A percentile compares a stretch with the other conserved stretches of the same genome.
Evolutionary conservation across 139 green algal species (phyloP).

Genomic region (Yamagishiella unicocca): DNA sequence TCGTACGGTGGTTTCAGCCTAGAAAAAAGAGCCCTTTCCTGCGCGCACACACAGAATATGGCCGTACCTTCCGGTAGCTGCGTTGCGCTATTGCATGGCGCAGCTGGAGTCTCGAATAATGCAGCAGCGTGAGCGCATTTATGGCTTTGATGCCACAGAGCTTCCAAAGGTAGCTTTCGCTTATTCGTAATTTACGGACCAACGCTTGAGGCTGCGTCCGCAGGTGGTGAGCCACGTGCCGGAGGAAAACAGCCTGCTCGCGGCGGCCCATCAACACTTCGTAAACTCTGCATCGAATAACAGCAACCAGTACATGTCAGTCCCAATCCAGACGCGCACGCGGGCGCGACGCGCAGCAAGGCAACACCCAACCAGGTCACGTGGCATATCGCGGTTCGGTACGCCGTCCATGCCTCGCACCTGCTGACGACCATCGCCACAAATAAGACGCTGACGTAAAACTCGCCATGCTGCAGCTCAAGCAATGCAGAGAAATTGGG

Average conservation of each 20-base stretch:
- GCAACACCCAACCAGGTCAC: neutral
- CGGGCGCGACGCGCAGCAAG: neutral
- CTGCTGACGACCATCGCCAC: neutral
- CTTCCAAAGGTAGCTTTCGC: neutral
- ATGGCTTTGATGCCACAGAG: neutral
- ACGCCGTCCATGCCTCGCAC: neutral
- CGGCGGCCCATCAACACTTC: neutral
- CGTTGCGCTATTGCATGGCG: neutral
- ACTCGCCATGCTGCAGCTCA: neutral
- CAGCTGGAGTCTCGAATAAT: too few species aligned
- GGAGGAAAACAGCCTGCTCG: conserved; percentile 4
- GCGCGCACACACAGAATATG: neutral
- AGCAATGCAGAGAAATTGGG: neutral
- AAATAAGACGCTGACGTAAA: neutral
- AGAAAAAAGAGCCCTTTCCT: neutral
- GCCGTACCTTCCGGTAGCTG: neutral
- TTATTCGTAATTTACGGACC: neutral
- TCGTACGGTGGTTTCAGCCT: neutral
- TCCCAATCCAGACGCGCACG: neutral
- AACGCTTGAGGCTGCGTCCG: neutral
- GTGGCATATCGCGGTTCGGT: neutral
- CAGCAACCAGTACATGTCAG: neutral
- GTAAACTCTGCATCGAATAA: neutral
- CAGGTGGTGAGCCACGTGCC: neutral
- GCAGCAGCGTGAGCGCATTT: neutral